phyloP scores from a whole-genome alignment of 2,329 filamentous ascomycete species.

The Aspergillus sp. region DNA sequence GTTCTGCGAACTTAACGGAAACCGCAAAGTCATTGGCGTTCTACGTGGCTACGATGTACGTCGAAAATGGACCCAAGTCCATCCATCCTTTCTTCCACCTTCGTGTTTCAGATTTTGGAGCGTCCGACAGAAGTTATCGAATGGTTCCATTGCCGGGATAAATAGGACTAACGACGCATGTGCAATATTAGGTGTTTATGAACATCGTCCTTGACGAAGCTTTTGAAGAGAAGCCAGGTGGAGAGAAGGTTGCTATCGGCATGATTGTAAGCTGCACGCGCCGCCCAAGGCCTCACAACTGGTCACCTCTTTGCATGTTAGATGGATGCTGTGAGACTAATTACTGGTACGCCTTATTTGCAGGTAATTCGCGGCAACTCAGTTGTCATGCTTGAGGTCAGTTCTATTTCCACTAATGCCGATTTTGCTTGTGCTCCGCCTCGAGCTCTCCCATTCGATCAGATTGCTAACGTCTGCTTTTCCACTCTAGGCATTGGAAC shows the following conservation, averaged over 20 bases:
- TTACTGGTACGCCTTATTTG: background rate
- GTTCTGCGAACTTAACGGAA: conserved; percentile 96
- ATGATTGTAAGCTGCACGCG: conserved; percentile 70
- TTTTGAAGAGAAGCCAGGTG: conserved; percentile 87
- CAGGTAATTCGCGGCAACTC: conserved; percentile 96
- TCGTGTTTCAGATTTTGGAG: too few relatives aligned
- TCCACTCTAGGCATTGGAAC: conserved; percentile 37
- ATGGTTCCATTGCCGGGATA: background rate
- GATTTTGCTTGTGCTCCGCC: background rate
- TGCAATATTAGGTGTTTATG: conserved; percentile 73
- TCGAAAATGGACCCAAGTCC: conserved; percentile 7
- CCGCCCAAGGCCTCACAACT: background rate
- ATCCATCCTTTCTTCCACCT: background rate
- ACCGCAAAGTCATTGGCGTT: conserved; percentile 92
- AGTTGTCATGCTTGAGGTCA: conserved; percentile 90
- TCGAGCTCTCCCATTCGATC: background rate
- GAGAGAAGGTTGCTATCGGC: conserved; percentile 85
- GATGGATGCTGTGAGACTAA: conserved; percentile 5
- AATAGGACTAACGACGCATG: background rate
- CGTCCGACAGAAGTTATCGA: background rate
- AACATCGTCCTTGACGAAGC: conserved; percentile 98
- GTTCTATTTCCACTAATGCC: conserved; percentile 6
- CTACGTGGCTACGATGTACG: conserved; percentile 94
- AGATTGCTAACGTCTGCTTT: background rate
- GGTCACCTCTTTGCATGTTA: background rate